phyloP scores from a whole-genome alignment of 1,284 basidiomycete species.

The Austroboletus novae-zelandiae region DNA sequence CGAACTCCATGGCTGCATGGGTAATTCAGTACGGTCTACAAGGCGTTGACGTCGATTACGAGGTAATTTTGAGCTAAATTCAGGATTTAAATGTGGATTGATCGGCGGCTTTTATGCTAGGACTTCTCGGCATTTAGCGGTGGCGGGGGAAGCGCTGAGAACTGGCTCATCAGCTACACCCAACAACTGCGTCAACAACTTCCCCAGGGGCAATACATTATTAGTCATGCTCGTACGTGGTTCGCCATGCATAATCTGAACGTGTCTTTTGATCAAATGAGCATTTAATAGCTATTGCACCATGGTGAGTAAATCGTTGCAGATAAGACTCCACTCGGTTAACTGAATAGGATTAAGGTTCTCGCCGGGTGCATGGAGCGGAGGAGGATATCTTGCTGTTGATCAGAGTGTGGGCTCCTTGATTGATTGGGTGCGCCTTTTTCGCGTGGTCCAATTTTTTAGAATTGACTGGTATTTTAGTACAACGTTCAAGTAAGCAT shows the following conservation, averaged over 20 bases:
- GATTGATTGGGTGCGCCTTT: slow-evolving; percentile 48
- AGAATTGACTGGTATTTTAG: slow-evolving; percentile 11
- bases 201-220: slow-evolving; percentile 37
- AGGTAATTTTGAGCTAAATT: slow-evolving; percentile 28
- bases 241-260: background rate
- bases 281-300: slow-evolving; percentile 23
- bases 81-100: background rate
- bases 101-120: slow-evolving; percentile 23
- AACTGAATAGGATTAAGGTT: slow-evolving; percentile 18
- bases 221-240: slow-evolving; percentile 40
- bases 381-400: slow-evolving; percentile 54
- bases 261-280: background rate
- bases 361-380: slow-evolving; percentile 25
- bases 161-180: slow-evolving; percentile 47
- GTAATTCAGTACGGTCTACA: slow-evolving; percentile 49
- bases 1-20: slow-evolving; percentile 49
- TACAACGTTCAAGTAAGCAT: slow-evolving; percentile 45
- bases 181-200: slow-evolving; percentile 35
- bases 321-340: background rate
- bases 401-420: slow-evolving; percentile 52
- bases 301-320: slow-evolving; percentile 19
- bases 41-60: slow-evolving; percentile 60
- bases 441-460: background rate
- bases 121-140: slow-evolving; percentile 47
- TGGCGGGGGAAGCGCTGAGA: slow-evolving; percentile 37